phyloP scores from a whole-genome alignment of 73 alveolate species.

The Halteria grandinella region DNA sequence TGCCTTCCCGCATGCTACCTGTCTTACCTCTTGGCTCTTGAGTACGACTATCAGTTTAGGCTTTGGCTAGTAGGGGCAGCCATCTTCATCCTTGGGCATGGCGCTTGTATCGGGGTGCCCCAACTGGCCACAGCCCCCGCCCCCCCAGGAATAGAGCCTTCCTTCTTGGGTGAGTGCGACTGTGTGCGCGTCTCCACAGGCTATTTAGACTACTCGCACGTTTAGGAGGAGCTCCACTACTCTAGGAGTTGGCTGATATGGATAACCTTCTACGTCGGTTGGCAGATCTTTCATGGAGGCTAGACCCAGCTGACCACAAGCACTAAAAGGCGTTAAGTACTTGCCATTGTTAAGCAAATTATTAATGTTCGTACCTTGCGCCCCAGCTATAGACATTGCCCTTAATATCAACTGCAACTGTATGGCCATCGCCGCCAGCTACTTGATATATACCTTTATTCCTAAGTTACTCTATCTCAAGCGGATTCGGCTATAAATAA shows the following conservation, averaged over 20 bases:
- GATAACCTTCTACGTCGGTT: constrained; percentile 89
- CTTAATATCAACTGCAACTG: constrained; percentile 89
- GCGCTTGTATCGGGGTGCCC: constrained; percentile 92
- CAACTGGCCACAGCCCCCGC: constrained; percentile 95
- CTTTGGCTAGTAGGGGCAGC: constrained; percentile 91
- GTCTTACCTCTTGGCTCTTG: constrained; percentile 67
- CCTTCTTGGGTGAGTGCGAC: constrained; percentile 94
- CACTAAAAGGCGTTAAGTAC: constrained; percentile 79
- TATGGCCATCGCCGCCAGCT: constrained; percentile 97
- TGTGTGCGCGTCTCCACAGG: constrained; percentile 98
- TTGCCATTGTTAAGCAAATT: constrained; percentile 40
- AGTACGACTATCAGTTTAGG: constrained; percentile 79
- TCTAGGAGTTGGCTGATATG: constrained; percentile 93
- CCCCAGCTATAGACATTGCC: constrained; percentile 96
- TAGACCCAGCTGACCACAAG: constrained; percentile 32
- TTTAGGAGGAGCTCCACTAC: constrained; percentile 70
- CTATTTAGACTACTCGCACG: constrained; percentile 77
- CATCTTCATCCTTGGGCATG: constrained; percentile 89
- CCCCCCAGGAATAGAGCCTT: constrained; percentile 89
- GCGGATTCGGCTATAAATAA: constrained; percentile 68
- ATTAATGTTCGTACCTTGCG: constrained; percentile 81
- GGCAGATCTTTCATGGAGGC: constrained; percentile 77
- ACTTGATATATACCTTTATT: constrained; percentile 69
- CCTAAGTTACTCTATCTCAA: constrained; percentile 62
- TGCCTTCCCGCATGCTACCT: constrained; percentile 85